These are phyloP conservation scores for Bryoerythrophyllum caledonicum DNA, from an alignment of 225 moss, liverwort and hornwort genomes.

Conservation along the genomic window DNA sequence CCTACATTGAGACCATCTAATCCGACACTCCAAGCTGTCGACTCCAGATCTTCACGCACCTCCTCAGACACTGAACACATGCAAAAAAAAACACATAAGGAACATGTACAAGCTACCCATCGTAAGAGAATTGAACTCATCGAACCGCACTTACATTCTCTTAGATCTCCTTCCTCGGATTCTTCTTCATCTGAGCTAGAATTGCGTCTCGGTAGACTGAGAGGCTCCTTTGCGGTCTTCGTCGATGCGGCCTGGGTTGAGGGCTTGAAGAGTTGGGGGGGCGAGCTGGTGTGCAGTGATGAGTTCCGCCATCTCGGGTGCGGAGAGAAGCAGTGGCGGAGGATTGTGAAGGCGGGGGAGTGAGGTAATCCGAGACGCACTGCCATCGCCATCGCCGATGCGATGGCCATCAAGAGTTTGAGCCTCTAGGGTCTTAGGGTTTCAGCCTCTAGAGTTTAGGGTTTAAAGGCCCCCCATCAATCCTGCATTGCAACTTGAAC, in stretches of 20 bases:
- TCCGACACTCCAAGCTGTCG: slow-evolving; percentile 46
- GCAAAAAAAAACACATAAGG: slow-evolving; percentile 1
- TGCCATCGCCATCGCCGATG: slow-evolving; percentile 51
- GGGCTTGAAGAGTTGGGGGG: slow-evolving; percentile 31
- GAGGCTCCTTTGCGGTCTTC: slow-evolving; percentile 23
- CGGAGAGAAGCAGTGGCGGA: slow-evolving; percentile 17
- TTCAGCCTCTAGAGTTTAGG: slow-evolving; percentile 1
- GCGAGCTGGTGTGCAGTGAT: slow-evolving; percentile 9
- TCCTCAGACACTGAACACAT: slow-evolving; percentile 36
- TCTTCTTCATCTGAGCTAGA: slow-evolving; percentile 23
- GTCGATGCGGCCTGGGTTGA: slow-evolving; percentile 28
- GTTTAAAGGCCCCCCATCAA: slow-evolving; percentile 19
- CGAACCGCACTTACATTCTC: slow-evolving; percentile 31
- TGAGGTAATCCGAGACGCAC: slow-evolving; percentile 42
- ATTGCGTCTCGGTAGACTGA: slow-evolving; percentile 40
- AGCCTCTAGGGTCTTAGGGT: slow-evolving; percentile 23
- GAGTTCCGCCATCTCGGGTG: slow-evolving; percentile 36
- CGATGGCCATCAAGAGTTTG: slow-evolving; percentile 22
- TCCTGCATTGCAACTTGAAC: no score
- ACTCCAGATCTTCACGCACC: slow-evolving; percentile 39
- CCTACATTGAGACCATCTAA: slow-evolving; percentile 52
- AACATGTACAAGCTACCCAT: not conserved
- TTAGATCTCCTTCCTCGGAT: slow-evolving; percentile 29
- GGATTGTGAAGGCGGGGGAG: slow-evolving; percentile 25
- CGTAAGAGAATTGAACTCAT: no score